Percentiles rank a stretch among this genome's conserved stretches.
These are phyloP conservation scores for Kwoniella botswanensis DNA, from an alignment of 768 basidiomycete genomes.

Conservation along the genomic window DNA sequence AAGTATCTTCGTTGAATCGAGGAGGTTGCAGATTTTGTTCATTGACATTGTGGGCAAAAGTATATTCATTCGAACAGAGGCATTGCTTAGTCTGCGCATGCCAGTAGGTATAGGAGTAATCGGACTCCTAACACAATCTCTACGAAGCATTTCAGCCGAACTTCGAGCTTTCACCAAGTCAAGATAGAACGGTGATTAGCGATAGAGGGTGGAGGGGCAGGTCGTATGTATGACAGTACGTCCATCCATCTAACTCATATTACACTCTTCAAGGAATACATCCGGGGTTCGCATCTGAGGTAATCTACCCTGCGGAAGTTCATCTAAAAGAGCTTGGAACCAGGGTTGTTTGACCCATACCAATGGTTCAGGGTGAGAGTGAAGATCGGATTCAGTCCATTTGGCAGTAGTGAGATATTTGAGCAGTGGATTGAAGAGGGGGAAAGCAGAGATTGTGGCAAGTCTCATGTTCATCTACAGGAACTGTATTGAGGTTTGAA, in stretches of 20 bases:
- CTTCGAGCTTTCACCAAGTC: no score
- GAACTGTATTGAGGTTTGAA: no score
- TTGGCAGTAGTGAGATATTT: neutral
- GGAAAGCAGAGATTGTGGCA: neutral
- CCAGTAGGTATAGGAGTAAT: constrained; percentile 4
- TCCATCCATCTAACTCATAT: neutral
- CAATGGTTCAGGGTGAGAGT: neutral
- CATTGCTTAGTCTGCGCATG: neutral
- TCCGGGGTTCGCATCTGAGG: neutral
- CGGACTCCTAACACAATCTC: constrained; percentile 7
- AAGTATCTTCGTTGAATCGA: neutral
- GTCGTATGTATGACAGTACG: neutral
- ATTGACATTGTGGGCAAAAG: neutral
- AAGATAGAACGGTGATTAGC: no score
- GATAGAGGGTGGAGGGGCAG: no score
- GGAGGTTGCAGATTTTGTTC: neutral
- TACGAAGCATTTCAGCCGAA: neutral
- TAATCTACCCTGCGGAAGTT: neutral
- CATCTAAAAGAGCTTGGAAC: neutral
- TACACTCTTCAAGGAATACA: neutral
- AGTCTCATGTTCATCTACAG: neutral
- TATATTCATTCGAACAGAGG: constrained; percentile 1
- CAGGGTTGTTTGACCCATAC: neutral
- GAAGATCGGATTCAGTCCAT: neutral
- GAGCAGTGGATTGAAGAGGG: neutral